Evolutionary conservation across 2,329 filamentous ascomycete genomes (phyloP).

Genomic region (Ceratocystis ficicola): DNA sequence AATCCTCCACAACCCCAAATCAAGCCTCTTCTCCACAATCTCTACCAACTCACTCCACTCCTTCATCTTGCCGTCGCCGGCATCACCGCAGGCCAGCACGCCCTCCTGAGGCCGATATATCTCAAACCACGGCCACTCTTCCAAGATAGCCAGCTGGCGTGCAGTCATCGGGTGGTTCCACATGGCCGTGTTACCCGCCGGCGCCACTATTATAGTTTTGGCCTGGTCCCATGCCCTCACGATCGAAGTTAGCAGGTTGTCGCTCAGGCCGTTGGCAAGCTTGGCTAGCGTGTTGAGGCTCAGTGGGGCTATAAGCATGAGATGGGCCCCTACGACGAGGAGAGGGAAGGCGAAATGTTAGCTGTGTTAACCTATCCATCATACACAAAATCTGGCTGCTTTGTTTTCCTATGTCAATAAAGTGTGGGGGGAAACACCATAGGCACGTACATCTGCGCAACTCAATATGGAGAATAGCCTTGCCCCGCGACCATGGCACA

Average conservation of each 20-base stretch:
- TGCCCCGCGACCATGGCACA: conserved; percentile 62
- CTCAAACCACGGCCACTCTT: conserved; percentile 55
- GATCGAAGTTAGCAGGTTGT: conserved; percentile 61
- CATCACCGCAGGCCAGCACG: conserved; percentile 70
- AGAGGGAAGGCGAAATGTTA: conserved; percentile 27
- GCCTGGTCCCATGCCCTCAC: conserved; percentile 78
- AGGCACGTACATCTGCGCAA: conserved; percentile 45
- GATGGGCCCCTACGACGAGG: conserved; percentile 46
- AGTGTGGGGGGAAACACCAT: too few relatives aligned
- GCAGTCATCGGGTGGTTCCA: conserved; percentile 73
- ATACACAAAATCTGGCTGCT: not conserved
- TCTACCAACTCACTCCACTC: conserved; percentile 65
- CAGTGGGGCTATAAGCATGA: conserved; percentile 69
- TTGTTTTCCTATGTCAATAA: too few relatives aligned
- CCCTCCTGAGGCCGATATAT: conserved; percentile 64
- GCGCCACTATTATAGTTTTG: conserved; percentile 64
- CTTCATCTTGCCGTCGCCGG: conserved; percentile 70
- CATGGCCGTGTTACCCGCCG: conserved; percentile 85
- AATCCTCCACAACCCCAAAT: not conserved
- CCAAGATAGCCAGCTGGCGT: conserved; percentile 56
- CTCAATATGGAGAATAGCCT: conserved; percentile 82
- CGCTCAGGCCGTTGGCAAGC: conserved; percentile 62
- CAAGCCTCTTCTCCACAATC: conserved; percentile 40
- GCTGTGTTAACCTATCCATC: not conserved
- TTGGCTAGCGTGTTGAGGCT: conserved; percentile 81